Evolutionary conservation across 805 yeast genomes (phyloP).

Genomic region (Candida koratica): DNA sequence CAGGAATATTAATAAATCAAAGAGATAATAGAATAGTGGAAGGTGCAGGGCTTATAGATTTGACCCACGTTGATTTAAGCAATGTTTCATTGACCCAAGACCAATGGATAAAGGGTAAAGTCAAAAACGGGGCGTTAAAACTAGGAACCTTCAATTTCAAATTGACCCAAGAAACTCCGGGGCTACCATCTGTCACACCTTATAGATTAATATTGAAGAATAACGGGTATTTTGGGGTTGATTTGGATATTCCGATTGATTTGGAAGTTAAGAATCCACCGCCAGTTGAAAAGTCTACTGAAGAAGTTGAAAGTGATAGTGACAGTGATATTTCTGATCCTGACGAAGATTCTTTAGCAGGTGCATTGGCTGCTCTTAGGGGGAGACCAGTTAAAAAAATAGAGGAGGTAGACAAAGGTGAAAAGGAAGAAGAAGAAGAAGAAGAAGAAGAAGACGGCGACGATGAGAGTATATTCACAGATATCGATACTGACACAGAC

Average conservation of each 20-base stretch:
- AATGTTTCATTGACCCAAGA: constrained; percentile 55
- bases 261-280: constrained; percentile 61
- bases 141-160: constrained; percentile 76
- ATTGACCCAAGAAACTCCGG: constrained; percentile 75
- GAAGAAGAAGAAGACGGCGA: constrained; percentile 42
- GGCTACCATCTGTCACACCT: constrained; percentile 55
- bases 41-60: constrained; percentile 45
- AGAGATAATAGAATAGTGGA: constrained; percentile 80
- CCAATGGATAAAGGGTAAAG: constrained; percentile 44
- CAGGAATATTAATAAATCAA: constrained; percentile 64
- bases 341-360: constrained; percentile 71
- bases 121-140: constrained; percentile 22
- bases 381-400: constrained; percentile 53
- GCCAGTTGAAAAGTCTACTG: constrained; percentile 24
- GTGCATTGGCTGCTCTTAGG: constrained; percentile 65
- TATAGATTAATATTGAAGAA: constrained; percentile 71
- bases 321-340: constrained; percentile 61
- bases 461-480: constrained; percentile 39
- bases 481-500: constrained; percentile 45
- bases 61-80: constrained; percentile 49
- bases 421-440: constrained; percentile 28
- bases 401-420: constrained; percentile 13
- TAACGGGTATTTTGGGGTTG: constrained; percentile 77
- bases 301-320: constrained; percentile 28
- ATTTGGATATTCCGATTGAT: constrained; percentile 64